These are phyloP conservation scores for Sporothrix euskadiensis DNA, from an alignment of 2,329 filamentous ascomycete species.

Conservation along the genomic window DNA sequence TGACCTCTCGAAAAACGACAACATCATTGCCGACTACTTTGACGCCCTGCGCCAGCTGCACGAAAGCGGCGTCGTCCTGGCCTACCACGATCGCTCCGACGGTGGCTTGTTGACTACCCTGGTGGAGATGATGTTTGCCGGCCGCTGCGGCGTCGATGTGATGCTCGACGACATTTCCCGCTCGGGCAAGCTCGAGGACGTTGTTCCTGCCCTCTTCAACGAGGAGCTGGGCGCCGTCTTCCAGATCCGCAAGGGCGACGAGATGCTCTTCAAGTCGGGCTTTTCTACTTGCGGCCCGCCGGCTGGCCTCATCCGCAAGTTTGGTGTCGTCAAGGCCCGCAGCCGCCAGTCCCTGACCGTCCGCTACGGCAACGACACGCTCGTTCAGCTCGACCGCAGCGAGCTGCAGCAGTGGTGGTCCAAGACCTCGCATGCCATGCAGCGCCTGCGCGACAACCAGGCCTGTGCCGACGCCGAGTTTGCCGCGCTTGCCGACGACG, in stretches of 20 bases:
- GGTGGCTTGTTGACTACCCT: conserved; percentile 89
- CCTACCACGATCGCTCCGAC: conserved; percentile 93
- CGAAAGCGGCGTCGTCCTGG: conserved; percentile 67
- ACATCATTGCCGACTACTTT: conserved; percentile 70
- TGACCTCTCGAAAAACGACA: conserved; percentile 29
- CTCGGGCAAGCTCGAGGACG: conserved; percentile 60
- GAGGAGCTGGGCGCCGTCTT: conserved; percentile 96
- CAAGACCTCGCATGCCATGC: conserved; percentile 86
- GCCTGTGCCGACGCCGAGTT: conserved; percentile 83
- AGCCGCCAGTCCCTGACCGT: conserved; percentile 75
- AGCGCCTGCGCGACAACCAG: conserved; percentile 85
- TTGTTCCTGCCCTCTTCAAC: conserved; percentile 84
- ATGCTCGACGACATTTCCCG: conserved; percentile 73
- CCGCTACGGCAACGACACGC: conserved; percentile 65
- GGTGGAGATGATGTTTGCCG: conserved; percentile 97
- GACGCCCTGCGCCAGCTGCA: conserved; percentile 73
- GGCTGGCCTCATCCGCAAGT: conserved; percentile 76
- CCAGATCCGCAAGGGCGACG: conserved; percentile 83
- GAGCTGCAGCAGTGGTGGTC: conserved; percentile 87
- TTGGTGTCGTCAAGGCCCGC: conserved; percentile 70
- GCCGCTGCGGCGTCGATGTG: conserved; percentile 82
- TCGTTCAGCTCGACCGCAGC: conserved; percentile 69
- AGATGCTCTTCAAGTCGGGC: conserved; percentile 81
- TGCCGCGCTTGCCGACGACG: conserved; percentile 69
- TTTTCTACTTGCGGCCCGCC: conserved; percentile 90